phyloP scores from a whole-genome alignment of 2,329 filamentous ascomycete species.

The Xylariaceae sp. region DNA sequence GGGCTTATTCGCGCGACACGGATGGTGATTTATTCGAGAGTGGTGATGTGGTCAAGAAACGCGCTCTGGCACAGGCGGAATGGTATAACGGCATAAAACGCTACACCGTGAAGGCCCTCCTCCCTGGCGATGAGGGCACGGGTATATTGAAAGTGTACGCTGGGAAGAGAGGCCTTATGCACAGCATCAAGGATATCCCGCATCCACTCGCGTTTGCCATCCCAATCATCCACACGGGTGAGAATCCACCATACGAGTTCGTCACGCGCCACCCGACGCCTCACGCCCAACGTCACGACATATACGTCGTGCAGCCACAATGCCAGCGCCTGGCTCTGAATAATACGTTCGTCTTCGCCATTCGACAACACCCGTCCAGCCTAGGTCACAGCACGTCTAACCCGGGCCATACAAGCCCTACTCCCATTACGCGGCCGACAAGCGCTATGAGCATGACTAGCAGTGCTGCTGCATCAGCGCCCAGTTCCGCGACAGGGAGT shows the following conservation, averaged over 20 bases:
- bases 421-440: constrained; percentile 55
- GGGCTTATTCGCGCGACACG: constrained; percentile 69
- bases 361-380: constrained; percentile 79
- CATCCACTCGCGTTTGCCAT: constrained; percentile 84
- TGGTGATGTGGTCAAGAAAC: constrained; percentile 78
- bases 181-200: constrained; percentile 93
- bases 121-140: constrained; percentile 87
- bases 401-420: constrained; percentile 47
- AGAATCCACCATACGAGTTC: constrained; percentile 93
- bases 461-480: constrained; percentile 52
- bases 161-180: constrained; percentile 91
- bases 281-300: constrained; percentile 93
- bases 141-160: constrained; percentile 88
- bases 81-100: constrained; percentile 85
- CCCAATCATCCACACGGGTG: constrained; percentile 84
- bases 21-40: constrained; percentile 94
- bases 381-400: constrained; percentile 35
- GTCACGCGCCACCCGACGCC: constrained; percentile 89
- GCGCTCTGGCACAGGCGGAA: constrained; percentile 82
- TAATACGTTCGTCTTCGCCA: constrained; percentile 96
- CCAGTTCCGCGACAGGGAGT: constrained; percentile 48
- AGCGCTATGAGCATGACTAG: constrained; percentile 62
- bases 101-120: constrained; percentile 85
- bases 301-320: constrained; percentile 95
- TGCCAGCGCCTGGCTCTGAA: constrained; percentile 83